Evolutionary conservation across 2,329 filamentous ascomycete species (phyloP), one percentile per base, ranked within the genome.

Genomic region (Fusarium beomiforme): DNA sequence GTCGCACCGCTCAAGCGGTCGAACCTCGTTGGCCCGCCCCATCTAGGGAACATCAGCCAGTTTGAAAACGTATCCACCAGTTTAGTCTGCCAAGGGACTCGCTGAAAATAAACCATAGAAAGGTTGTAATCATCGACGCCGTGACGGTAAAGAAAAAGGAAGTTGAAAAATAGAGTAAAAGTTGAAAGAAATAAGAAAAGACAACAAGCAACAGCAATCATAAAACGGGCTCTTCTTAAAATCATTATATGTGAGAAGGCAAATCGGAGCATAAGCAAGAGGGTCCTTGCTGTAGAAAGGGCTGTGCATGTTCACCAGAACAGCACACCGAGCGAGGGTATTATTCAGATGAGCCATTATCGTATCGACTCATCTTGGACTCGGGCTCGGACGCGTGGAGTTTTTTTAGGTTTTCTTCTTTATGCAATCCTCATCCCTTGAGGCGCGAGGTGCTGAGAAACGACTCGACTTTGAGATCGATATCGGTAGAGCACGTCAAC

Each of bases 41-140:
- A 47, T 71, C 55, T 44, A 71, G 62, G 67, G 68, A 60, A 60
- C 63, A 51, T 24, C 58, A 51, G 65, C 70, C 59, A 43, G 33
- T 59, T 64, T 63, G 60, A 46, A 29, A 72, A 67, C 70, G 70
- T 72, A 72, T 73, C 70, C 70, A 73, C 67, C 70, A 68, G 70
- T 70, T 67, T 67, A 67, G 56, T 67, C 54, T 72, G 70, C 43
- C 67, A 70, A 72, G 66, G 69, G 69, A 70, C 60, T 68, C 59
- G 62, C 65, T 73, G 66, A 70, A 70, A 70, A 57, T 58, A 68
- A 70, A 64, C 43, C 54, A 71, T 57, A 66, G 50, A 60, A 57
- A 67, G 49, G 63, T 36, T 50, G 47, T 58, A 67, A 67, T 65
- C 54, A 70, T 59, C 41, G 50, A 74, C 71, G 70, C 69, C 67